Percentiles rank a stretch among this genome's conserved stretches.
Evolutionary conservation across 2,329 filamentous ascomycete species (phyloP).

Genomic region (Cadophora malorum): DNA sequence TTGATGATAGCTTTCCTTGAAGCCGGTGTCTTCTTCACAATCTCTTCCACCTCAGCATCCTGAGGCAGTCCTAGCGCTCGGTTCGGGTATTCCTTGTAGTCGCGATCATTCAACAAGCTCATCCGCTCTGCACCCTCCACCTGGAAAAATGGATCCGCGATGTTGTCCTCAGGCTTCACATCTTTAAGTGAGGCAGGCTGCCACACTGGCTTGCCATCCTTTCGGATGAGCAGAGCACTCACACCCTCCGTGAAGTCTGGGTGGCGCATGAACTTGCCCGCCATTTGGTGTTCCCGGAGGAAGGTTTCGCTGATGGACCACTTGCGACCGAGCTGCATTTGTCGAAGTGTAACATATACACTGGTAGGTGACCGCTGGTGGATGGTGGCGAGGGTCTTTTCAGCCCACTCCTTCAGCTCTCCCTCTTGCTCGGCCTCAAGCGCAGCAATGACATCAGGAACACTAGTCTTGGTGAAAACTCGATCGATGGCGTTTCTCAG

Average conservation of each 20-base stretch:
- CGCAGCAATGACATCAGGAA: slow-evolving; percentile 74
- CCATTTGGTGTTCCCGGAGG: slow-evolving; percentile 83
- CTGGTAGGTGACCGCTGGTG: slow-evolving; percentile 82
- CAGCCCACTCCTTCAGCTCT: slow-evolving; percentile 73
- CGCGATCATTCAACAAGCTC: slow-evolving; percentile 63
- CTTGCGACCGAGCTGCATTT: slow-evolving; percentile 75
- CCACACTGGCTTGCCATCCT: slow-evolving; percentile 67
- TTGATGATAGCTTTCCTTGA: slow-evolving; percentile 65
- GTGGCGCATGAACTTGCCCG: slow-evolving; percentile 86
- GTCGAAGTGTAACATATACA: slow-evolving; percentile 81
- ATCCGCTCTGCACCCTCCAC: slow-evolving; percentile 56
- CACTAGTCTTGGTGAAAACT: slow-evolving; percentile 72
- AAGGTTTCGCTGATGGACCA: slow-evolving; percentile 91
- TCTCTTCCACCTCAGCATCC: slow-evolving; percentile 64
- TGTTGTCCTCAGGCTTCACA: slow-evolving; percentile 59
- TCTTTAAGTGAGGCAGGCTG: slow-evolving; percentile 74
- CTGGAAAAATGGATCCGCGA: slow-evolving; percentile 73
- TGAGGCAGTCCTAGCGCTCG: slow-evolving; percentile 68
- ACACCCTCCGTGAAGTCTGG: slow-evolving; percentile 94
- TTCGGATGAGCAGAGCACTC: slow-evolving; percentile 77
- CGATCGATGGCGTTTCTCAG: slow-evolving; percentile 84
- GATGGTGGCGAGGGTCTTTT: slow-evolving; percentile 77
- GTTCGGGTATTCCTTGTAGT: slow-evolving; percentile 79
- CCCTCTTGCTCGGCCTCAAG: slow-evolving; percentile 45
- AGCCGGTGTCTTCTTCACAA: slow-evolving; percentile 51